Evolutionary conservation across 176 grass and related monocot species (phyloP).

Genomic region (Puccinellia tenuiflora): DNA sequence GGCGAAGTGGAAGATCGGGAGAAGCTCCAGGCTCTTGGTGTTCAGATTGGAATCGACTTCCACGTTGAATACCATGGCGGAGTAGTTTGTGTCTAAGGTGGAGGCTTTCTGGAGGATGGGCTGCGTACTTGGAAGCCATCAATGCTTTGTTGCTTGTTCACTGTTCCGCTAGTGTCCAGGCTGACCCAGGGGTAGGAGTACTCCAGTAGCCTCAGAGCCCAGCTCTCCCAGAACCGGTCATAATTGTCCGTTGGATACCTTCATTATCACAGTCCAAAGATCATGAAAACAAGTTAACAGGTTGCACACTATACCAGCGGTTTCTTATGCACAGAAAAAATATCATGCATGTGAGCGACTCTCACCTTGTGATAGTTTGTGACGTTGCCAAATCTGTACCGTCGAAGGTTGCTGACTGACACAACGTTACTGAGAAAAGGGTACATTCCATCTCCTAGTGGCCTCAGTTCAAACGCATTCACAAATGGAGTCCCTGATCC

Average conservation of each 20-base stretch:
- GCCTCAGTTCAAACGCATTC: too few species aligned
- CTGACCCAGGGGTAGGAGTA: not conserved
- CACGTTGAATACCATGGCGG: not conserved
- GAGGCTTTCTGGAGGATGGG: not conserved
- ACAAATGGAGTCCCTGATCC: not conserved
- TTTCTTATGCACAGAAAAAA: too few species aligned
- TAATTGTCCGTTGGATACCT: not conserved
- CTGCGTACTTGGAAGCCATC: not conserved
- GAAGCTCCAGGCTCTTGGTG: not conserved
- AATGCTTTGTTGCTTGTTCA: not conserved
- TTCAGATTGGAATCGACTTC: not conserved
- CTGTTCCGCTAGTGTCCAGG: not conserved
- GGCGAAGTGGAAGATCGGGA: not conserved
- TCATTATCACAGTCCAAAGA: not conserved
- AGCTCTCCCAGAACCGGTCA: constrained; percentile 10
- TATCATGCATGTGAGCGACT: too few species aligned
- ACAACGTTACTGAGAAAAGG: not conserved
- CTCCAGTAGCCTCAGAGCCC: too few species aligned
- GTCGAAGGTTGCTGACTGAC: not conserved
- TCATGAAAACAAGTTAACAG: too few species aligned
- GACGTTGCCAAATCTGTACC: too few species aligned
- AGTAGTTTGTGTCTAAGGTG: not conserved
- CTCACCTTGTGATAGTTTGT: not conserved
- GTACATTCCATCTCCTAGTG: not conserved
- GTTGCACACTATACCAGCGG: too few species aligned